Conservation (phyloP, 805 yeast species). For the Kurtzmaniella cleridarum region DNA sequence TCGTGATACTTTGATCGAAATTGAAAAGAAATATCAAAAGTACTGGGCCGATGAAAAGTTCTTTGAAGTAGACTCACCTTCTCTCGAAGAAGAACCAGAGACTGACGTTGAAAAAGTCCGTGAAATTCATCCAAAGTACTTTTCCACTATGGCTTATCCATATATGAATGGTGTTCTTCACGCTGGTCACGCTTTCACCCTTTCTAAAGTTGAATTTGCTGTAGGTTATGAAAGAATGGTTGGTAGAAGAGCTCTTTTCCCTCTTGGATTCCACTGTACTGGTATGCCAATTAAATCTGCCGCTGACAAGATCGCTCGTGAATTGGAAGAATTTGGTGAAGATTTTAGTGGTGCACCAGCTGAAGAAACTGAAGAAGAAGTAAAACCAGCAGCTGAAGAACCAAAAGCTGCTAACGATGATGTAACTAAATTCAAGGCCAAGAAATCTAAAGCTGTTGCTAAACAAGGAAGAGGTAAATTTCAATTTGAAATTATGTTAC, state of each 20-base stretch:
- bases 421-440: constrained; percentile 85
- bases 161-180: constrained; percentile 98
- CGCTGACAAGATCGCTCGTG: constrained; percentile 92
- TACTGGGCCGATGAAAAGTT: constrained; percentile 82
- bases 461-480: constrained; percentile 91
- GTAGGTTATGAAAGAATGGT: constrained; percentile 92
- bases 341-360: constrained; percentile 68
- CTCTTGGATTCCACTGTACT: constrained; percentile 98
- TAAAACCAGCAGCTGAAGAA: constrained; percentile 20
- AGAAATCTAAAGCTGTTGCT: constrained; percentile 89
- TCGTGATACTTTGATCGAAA: constrained; percentile 86
- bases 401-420: constrained; percentile 53
- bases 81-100: constrained; percentile 50
- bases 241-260: constrained; percentile 89
- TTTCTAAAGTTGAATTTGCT: constrained; percentile 89
- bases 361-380: constrained; percentile 47
- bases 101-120: constrained; percentile 63
- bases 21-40: constrained; percentile 84
- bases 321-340: constrained; percentile 82
- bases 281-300: constrained; percentile 98
- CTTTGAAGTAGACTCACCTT: constrained; percentile 87
- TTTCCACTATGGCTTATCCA: constrained; percentile 95
- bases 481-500: constrained; percentile 95
- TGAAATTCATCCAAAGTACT: constrained; percentile 75
- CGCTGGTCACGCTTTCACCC: constrained; percentile 95